A percentile compares a stretch with the other conserved stretches of the same genome.
Evolutionary conservation across 2,329 filamentous ascomycete genomes (phyloP).

Genomic region (Fusarium floridanum): DNA sequence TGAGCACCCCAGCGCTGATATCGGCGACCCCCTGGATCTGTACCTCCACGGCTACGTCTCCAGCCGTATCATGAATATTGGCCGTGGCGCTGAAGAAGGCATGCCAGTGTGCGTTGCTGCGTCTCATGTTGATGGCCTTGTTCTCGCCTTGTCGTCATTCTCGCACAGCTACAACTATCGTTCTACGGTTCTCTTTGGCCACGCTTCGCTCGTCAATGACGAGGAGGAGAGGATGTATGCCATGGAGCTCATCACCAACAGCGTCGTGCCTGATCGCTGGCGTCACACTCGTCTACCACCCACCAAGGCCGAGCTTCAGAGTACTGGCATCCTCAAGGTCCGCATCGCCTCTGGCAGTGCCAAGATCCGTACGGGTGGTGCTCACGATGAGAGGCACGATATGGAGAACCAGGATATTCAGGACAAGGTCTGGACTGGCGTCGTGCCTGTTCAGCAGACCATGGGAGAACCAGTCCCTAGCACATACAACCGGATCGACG

Average conservation of each 20-base stretch:
- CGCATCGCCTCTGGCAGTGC: constrained; percentile 78
- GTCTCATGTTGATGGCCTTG: constrained; percentile 82
- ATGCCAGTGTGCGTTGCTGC: constrained; percentile 80
- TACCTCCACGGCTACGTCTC: constrained; percentile 91
- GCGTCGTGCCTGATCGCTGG: constrained; percentile 78
- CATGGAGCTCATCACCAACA: constrained; percentile 82
- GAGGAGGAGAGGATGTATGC: constrained; percentile 80
- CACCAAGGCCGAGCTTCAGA: constrained; percentile 78
- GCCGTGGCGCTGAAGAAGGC: constrained; percentile 57
- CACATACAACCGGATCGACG: constrained; percentile 68
- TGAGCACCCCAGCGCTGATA: constrained; percentile 68
- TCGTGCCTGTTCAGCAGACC: constrained; percentile 72
- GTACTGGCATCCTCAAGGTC: constrained; percentile 79
- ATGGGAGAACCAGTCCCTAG: constrained; percentile 74
- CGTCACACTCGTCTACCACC: constrained; percentile 77
- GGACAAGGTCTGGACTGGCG: constrained; percentile 66
- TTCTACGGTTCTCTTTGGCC: constrained; percentile 82
- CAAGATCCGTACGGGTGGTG: constrained; percentile 77
- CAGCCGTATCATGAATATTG: constrained; percentile 79
- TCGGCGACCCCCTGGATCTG: constrained; percentile 76
- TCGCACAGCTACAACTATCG: constrained; percentile 90
- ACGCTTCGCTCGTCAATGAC: constrained; percentile 76
- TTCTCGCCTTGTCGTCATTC: constrained; percentile 84
- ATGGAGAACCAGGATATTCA: constrained; percentile 57
- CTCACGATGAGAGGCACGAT: constrained; percentile 67